phyloP scores from a whole-genome alignment of 2,329 filamentous ascomycete genomes.

The Blastomyces emzantsi region DNA sequence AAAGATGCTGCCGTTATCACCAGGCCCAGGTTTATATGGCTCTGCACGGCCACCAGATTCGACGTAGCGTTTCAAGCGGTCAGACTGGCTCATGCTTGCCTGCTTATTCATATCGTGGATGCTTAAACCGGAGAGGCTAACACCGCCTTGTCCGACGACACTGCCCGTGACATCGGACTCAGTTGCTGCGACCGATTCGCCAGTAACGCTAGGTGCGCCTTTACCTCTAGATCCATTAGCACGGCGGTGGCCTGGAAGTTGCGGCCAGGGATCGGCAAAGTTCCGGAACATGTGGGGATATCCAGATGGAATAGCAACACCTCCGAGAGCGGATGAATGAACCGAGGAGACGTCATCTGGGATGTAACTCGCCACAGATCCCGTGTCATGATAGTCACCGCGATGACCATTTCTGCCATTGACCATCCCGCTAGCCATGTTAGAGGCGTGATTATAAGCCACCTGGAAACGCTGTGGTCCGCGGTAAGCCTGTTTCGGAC shows the following conservation, averaged over 20 bases:
- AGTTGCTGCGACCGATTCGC: conserved; percentile 85
- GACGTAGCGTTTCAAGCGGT: conserved; percentile 89
- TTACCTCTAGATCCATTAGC: conserved; percentile 56
- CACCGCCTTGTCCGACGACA: conserved; percentile 72
- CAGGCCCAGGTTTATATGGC: conserved; percentile 42
- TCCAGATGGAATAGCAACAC: conserved; percentile 68
- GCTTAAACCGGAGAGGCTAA: conserved; percentile 76
- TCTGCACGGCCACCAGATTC: conserved; percentile 67
- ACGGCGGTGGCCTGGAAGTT: conserved; percentile 61
- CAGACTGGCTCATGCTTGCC: conserved; percentile 67
- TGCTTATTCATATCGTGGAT: conserved; percentile 63
- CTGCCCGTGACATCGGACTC: conserved; percentile 79
- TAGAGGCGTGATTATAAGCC: conserved; percentile 60
- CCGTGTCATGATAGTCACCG: conserved; percentile 59
- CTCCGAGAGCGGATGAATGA: conserved; percentile 82
- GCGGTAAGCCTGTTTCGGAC: conserved; percentile 86
- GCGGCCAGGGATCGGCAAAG: conserved; percentile 86
- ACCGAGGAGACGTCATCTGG: conserved; percentile 95
- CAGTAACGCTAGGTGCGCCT: conserved; percentile 67
- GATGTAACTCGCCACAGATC: conserved; percentile 90
- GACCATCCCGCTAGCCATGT: conserved; percentile 46
- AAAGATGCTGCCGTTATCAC: conserved; percentile 56
- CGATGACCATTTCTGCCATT: conserved; percentile 44
- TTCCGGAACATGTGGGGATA: conserved; percentile 94
- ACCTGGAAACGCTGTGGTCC: conserved; percentile 79